Evolutionary conservation across 768 basidiomycete species (phyloP), one percentile per base, ranked within the genome.

Genomic region (Boletus subcaerulescens): DNA sequence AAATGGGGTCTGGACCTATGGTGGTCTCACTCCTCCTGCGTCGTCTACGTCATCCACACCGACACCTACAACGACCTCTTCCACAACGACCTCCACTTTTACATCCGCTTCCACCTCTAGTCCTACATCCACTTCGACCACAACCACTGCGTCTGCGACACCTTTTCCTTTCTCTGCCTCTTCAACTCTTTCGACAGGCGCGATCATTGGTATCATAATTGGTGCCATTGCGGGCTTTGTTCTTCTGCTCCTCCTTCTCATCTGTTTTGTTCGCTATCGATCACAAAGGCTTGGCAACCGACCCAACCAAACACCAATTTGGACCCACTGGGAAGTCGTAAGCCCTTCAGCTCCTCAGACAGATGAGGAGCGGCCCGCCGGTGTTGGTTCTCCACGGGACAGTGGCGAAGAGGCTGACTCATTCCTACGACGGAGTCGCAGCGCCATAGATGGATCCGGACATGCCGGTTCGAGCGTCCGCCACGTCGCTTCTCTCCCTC

Each of bases 371-470:
- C 72, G 73, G 31, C 63, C 74, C 3, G 74, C 76, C 12, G 86
- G 84, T n/a, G 83, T 87, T 68, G 85, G 86, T 33, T 83, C 83
- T 24, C 85, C 87, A 1, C 76, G 86, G 11, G 77, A 78, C 31
- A 88, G 85, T 47, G 87, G 87, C 7, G 86, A 87, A 63, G 87
- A 88, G 65, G 74, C 70, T 3, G 86, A 87, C 62, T 76, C 87
- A 0, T 86, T 89, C 75, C 73, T 87, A 5, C 78, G 74, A 49
- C 72, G 68, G 1, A 74, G 73, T 54, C 58, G 59, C 17, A 56
- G 58, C 10, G 68, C 58, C 4, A 53, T 59, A 0, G 55, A 59
- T 40, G 65, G 58, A 43, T 55, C 63, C 3, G 58, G 58, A 18
- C 57, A 48, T 38, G 44, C 20, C 10, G 44, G 53, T 31, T 52